Base-by-base conservation (phyloP, 1,284 basidiomycete genomes). In the Exobasidium rhododendri region DNA sequence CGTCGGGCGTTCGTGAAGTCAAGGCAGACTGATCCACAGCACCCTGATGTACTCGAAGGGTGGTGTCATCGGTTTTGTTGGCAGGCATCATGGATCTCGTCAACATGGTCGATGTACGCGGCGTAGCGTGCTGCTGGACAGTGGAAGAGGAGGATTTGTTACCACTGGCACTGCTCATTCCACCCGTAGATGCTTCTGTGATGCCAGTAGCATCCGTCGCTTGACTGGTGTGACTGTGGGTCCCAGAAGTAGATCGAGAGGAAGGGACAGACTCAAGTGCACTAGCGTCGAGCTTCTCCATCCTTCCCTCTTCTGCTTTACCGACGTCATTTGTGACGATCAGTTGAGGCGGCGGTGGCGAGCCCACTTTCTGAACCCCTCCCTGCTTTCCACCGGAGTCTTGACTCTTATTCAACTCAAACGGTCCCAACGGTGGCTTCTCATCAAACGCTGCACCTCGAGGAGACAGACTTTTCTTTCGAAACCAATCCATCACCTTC, bases 1-100 rank as follows among this genome's bases (percentile, higher is more conserved):
- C 89, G 4, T 87, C 85, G 13, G 94, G 94, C 14, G 87, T 83
- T 20, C 87, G 85, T 5, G 89, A 91, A 7, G 94, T 96, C 67
- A 97, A 86, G 44, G 89, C 94, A 24, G 88, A 88, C 76, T 91
- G 89, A 80, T 97, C 94, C 29, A 98, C 89, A 1, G 94, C 88
- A 68, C 94, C 94, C 68, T 91, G 89, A 77, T 97, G 94, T 46
- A 90, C 85, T 14, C 91, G 87, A 57, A 97, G 82, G 4, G 64
- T 44, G 6, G 47, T 28, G 7, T 59, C 52, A 26, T 55, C 22
- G 29, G 28, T 30, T 20, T 20, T 44, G 17, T 32, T 35, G 52
- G 17, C 28, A 13, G 4, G 52, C 29, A 40, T 45, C 10, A 45
- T n/a, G 10, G 24, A 24, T 20, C 11, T 55, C 17, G 3, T 14